Evolutionary conservation across 805 yeast species (phyloP).

Genomic region (Candida vartiovaarae): DNA sequence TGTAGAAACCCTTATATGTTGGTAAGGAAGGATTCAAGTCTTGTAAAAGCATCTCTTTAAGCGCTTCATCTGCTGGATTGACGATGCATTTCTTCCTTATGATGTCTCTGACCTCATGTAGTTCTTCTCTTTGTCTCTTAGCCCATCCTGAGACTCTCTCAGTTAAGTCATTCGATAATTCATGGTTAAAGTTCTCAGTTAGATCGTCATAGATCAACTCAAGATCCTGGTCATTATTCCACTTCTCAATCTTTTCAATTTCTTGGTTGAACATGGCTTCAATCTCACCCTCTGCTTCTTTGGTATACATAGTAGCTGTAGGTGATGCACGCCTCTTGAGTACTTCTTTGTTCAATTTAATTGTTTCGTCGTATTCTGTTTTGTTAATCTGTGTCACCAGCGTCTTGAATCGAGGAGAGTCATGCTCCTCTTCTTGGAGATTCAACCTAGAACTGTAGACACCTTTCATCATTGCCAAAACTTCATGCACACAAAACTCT

Average conservation of each 20-base stretch:
- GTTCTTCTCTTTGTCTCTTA: conserved; percentile 2
- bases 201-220: conserved; percentile 21
- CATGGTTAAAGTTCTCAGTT: conserved; percentile 31
- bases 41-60: conserved; percentile 33
- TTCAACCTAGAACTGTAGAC: conserved; percentile 3
- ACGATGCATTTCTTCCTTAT: conserved; percentile 16
- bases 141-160: conserved; percentile 16
- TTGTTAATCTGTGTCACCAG: conserved; percentile 3
- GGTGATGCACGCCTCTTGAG: conserved; percentile 50
- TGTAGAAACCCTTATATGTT: conserved; percentile 25
- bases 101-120: background rate
- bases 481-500: conserved; percentile 59
- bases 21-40: conserved; percentile 31
- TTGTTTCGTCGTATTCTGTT: conserved; percentile 17
- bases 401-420: conserved; percentile 9
- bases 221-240: conserved; percentile 17
- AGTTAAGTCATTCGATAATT: conserved; percentile 29
- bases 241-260: conserved; percentile 22
- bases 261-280: conserved; percentile 67
- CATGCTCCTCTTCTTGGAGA: background rate
- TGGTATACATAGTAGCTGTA: conserved; percentile 71
- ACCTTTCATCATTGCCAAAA: conserved; percentile 39
- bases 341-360: conserved; percentile 9
- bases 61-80: conserved; percentile 40
- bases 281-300: conserved; percentile 69